Evolutionary conservation across 2,329 filamentous ascomycete species (phyloP).

Genomic region (Macrophomina tecta): DNA sequence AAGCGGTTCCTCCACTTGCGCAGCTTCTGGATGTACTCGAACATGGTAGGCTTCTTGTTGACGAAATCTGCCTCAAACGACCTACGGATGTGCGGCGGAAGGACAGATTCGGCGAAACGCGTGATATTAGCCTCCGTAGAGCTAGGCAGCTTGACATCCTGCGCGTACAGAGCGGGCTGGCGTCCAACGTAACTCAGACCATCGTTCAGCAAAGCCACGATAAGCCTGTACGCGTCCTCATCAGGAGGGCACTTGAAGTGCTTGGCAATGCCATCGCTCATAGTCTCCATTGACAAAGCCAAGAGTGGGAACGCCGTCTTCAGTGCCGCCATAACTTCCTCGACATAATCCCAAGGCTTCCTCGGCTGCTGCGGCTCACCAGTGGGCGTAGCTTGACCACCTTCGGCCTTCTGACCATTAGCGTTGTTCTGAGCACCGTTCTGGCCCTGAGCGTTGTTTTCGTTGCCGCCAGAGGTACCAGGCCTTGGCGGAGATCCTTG

Average conservation of each 20-base stretch:
- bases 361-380: constrained; percentile 53
- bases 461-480: constrained; percentile 1
- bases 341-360: constrained; percentile 94
- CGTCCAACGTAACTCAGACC: constrained; percentile 90
- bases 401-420: constrained; percentile 51
- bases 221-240: constrained; percentile 95
- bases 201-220: constrained; percentile 96
- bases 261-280: constrained; percentile 98
- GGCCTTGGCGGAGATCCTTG: constrained; percentile 37
- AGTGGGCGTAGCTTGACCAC: constrained; percentile 42
- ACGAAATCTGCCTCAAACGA: constrained; percentile 99
- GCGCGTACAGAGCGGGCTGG: constrained; percentile 83
- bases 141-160: constrained; percentile 85
- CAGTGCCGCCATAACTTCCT: constrained; percentile 92
- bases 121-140: constrained; percentile 97
- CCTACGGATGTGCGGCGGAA: constrained; percentile 92
- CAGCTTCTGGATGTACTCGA: constrained; percentile 96
- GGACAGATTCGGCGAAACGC: constrained; percentile 92
- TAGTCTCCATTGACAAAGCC: constrained; percentile 97
- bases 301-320: constrained; percentile 97
- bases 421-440: constrained; percentile 35
- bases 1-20: constrained; percentile 97
- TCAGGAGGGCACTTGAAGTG: constrained; percentile 99
- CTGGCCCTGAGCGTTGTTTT: constrained; percentile 33
- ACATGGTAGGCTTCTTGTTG: constrained; percentile 92